Conservation (phyloP, 176 grass and related monocot species). For the Luzula sylvatica region DNA sequence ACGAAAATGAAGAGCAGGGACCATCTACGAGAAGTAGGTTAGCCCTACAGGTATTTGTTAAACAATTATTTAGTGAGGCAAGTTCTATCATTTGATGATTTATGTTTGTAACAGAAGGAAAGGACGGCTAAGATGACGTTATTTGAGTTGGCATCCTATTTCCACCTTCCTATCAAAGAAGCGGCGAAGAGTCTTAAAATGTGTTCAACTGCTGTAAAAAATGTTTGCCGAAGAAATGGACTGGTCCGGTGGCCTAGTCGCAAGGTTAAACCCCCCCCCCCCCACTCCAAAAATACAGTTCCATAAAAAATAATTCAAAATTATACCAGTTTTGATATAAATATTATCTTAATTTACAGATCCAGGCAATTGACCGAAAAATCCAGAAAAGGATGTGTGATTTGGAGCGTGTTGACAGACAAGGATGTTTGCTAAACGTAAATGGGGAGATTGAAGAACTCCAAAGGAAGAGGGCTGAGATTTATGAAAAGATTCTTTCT, state of each 20-base stretch:
- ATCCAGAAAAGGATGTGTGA: constrained; percentile 4
- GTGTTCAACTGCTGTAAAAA: constrained; percentile 27
- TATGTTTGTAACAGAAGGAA: no score
- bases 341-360: constrained; percentile 13
- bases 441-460: constrained; percentile 21
- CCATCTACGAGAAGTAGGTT: no score
- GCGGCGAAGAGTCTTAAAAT: constrained; percentile 16
- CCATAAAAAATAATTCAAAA: background rate
- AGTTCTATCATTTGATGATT: no score
- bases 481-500: constrained; percentile 22
- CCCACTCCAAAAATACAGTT: no score
- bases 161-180: constrained; percentile 23
- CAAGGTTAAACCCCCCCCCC: constrained; percentile 14
- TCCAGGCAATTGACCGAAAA: no score
- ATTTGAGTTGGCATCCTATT: no score
- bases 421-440: background rate
- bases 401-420: background rate
- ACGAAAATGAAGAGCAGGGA: no score
- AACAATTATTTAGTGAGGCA: no score
- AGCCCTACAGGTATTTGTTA: no score
- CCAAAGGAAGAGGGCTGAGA: background rate
- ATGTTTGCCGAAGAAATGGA: constrained; percentile 20
- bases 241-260: constrained; percentile 28
- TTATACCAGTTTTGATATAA: background rate
- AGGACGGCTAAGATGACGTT: no score